Conservation (phyloP, 2,329 filamentous ascomycete genomes). For the Coniochaeta pulveracea region DNA sequence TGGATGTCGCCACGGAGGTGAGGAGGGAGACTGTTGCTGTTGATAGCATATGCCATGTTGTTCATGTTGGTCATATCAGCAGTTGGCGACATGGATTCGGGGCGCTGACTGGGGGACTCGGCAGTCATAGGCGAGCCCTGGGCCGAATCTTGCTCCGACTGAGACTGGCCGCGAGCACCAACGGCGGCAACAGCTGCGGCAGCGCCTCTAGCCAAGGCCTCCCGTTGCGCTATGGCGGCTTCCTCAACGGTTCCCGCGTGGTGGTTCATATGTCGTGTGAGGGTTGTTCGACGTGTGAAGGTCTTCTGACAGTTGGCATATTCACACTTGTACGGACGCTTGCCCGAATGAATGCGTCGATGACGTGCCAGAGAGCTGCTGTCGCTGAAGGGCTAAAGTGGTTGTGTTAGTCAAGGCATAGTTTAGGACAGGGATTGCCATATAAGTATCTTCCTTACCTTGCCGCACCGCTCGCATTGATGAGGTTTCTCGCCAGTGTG, state of each 20-base stretch:
- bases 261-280: slow-evolving; percentile 92
- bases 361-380: slow-evolving; percentile 90
- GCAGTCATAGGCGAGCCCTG: slow-evolving; percentile 67
- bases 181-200: slow-evolving; percentile 22
- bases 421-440: background rate
- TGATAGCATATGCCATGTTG: slow-evolving; percentile 59
- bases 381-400: slow-evolving; percentile 77
- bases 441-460: slow-evolving; percentile 49
- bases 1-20: slow-evolving; percentile 71
- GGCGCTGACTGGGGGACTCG: slow-evolving; percentile 71
- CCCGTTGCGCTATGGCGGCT: slow-evolving; percentile 77
- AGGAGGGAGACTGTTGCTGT: slow-evolving; percentile 66
- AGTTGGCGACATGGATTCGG: slow-evolving; percentile 68
- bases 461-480: slow-evolving; percentile 92
- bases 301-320: slow-evolving; percentile 98
- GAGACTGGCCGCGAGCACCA: slow-evolving; percentile 25
- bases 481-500: slow-evolving; percentile 98
- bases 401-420: slow-evolving; percentile 11
- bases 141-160: slow-evolving; percentile 60
- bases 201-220: slow-evolving; percentile 57
- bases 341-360: slow-evolving; percentile 88
- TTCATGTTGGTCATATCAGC: slow-evolving; percentile 61
- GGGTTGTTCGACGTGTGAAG: slow-evolving; percentile 87
- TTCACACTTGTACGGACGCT: slow-evolving; percentile 92
- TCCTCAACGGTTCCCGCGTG: slow-evolving; percentile 94